Conservation (phyloP, 1,284 basidiomycete genomes). For the Sporisorium sorghi region DNA sequence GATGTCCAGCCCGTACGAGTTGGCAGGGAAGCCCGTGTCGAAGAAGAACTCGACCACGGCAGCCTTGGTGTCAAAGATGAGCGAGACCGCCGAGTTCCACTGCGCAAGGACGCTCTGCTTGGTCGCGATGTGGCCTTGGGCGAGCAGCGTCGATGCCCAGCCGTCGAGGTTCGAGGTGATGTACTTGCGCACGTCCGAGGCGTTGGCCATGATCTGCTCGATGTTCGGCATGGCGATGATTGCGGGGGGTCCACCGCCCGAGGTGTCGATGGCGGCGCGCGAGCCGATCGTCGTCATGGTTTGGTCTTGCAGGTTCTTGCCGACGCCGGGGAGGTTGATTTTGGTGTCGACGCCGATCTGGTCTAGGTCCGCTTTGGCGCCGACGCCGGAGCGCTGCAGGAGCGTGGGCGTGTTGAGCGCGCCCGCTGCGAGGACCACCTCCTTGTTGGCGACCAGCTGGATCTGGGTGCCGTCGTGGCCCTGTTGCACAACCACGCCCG, state of each 20-base stretch:
- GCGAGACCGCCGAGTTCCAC: constrained; percentile 38
- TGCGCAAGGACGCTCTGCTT: constrained; percentile 47
- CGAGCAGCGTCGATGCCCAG: constrained; percentile 53
- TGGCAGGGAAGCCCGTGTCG: constrained; percentile 52
- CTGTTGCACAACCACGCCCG: constrained; percentile 23
- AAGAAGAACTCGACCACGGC: constrained; percentile 61
- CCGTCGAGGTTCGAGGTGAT: constrained; percentile 50
- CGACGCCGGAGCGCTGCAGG: constrained; percentile 71
- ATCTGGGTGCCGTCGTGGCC: constrained; percentile 24
- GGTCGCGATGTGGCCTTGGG: constrained; percentile 50
- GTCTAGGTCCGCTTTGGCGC: constrained; percentile 64
- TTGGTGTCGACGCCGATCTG: constrained; percentile 62
- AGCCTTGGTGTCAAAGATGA: constrained; percentile 51
- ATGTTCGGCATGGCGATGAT: constrained; percentile 58
- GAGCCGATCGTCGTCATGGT: constrained; percentile 66
- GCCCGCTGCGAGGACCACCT: constrained; percentile 71
- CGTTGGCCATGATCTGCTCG: constrained; percentile 48
- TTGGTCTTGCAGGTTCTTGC: constrained; percentile 71
- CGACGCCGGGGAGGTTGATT: constrained; percentile 68
- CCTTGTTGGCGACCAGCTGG: constrained; percentile 65
- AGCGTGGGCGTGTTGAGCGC: constrained; percentile 71
- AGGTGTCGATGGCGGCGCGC: constrained; percentile 31
- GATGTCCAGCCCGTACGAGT: constrained; percentile 57
- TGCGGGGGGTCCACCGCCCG: constrained; percentile 55
- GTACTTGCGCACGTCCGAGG: constrained; percentile 35